Conservation (phyloP, 495 filamentous ascomycete genomes). For the Chaetomium fimeti region DNA sequence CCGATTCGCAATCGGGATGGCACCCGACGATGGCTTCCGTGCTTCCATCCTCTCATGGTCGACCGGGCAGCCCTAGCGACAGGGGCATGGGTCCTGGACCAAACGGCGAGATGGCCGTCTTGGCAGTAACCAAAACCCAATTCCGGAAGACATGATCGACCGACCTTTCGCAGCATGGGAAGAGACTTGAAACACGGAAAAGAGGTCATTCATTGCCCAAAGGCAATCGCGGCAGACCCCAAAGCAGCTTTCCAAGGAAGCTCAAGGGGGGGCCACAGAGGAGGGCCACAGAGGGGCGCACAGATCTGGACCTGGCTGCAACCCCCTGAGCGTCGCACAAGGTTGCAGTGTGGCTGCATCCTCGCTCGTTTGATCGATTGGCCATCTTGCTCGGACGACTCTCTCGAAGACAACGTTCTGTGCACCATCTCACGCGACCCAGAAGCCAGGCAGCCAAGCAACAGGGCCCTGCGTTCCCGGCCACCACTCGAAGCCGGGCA, state of each 20-base stretch:
- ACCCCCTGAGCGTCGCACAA: constrained; percentile 22
- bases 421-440: not conserved
- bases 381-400: not conserved
- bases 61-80: constrained; percentile 16
- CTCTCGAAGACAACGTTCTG: not conserved
- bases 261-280: not conserved
- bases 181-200: not conserved
- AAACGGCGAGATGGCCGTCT: constrained; percentile 10
- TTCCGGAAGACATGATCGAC: not conserved
- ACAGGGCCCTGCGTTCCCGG: too few relatives aligned
- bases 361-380: not conserved
- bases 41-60: not conserved
- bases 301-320: not conserved
- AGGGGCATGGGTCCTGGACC: not conserved
- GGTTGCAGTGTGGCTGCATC: constrained; percentile 16
- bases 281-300: not conserved
- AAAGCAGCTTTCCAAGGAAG: not conserved
- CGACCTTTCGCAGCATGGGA: not conserved
- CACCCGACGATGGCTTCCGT: not conserved
- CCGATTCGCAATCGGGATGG: constrained; percentile 12
- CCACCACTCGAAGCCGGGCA: too few relatives aligned
- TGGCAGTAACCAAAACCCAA: constrained; percentile 3
- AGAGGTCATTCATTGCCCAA: not conserved
- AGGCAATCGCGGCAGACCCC: not conserved
- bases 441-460: not conserved